A percentile compares a stretch with the other conserved stretches of the same genome.
Evolutionary conservation across 1,284 basidiomycete genomes (phyloP).

Genomic region (Sporisorium graminicola): DNA sequence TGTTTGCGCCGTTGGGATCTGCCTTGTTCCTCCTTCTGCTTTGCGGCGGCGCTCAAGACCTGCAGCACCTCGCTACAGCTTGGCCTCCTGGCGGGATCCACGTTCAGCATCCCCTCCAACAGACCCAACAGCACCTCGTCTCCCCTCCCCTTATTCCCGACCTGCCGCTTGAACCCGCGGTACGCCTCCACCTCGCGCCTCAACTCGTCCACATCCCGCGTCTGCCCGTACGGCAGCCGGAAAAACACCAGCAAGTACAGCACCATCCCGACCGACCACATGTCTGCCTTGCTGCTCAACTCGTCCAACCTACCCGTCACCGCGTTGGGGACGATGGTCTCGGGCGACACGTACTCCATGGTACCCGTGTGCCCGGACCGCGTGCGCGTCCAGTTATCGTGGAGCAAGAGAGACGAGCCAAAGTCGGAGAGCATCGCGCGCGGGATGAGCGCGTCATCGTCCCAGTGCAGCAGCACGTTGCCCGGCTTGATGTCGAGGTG

Average conservation of each 20-base stretch:
- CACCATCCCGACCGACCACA: slow-evolving; percentile 82
- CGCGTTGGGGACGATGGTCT: slow-evolving; percentile 75
- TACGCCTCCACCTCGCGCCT: slow-evolving; percentile 82
- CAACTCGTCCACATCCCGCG: slow-evolving; percentile 76
- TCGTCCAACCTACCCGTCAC: slow-evolving; percentile 76
- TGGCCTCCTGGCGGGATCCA: slow-evolving; percentile 76
- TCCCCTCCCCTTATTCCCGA: slow-evolving; percentile 74
- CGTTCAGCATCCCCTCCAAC: slow-evolving; percentile 79
- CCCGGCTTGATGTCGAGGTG: slow-evolving; percentile 94
- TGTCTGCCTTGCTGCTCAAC: slow-evolving; percentile 81
- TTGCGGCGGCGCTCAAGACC: slow-evolving; percentile 1
- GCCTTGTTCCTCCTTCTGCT: neutral
- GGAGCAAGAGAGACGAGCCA: slow-evolving; percentile 78
- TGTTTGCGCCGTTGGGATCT: neutral
- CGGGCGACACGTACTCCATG: slow-evolving; percentile 81
- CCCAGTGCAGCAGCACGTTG: slow-evolving; percentile 91
- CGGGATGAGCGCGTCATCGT: slow-evolving; percentile 82
- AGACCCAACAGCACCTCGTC: slow-evolving; percentile 77
- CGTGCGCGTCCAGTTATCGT: slow-evolving; percentile 56
- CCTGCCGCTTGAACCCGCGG: slow-evolving; percentile 77
- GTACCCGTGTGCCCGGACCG: slow-evolving; percentile 90
- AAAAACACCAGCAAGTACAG: slow-evolving; percentile 91
- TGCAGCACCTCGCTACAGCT: slow-evolving; percentile 78
- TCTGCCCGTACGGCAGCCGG: slow-evolving; percentile 71
- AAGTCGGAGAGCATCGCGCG: slow-evolving; percentile 91